phyloP scores from a whole-genome alignment of 441 rosid species.

The Macaranga tanarius region DNA sequence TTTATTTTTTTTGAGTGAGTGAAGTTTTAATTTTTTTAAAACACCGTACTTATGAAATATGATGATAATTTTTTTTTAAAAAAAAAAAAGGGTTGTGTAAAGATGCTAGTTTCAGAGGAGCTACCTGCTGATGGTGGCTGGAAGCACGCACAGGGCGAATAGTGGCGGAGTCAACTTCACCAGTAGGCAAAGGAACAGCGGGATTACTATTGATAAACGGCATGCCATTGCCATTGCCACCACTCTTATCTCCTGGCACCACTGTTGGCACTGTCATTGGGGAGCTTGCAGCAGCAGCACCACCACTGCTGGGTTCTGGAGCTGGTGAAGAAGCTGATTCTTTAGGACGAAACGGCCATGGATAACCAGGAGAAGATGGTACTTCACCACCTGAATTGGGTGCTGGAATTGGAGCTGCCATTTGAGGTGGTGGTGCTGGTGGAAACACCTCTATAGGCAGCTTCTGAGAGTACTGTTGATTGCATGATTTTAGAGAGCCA shows the following conservation, averaged over 20 bases:
- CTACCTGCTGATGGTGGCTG: slow-evolving; percentile 40
- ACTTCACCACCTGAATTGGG: slow-evolving; percentile 60
- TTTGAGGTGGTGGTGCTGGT: slow-evolving; percentile 31
- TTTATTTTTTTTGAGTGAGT: no score
- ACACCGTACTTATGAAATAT: no score
- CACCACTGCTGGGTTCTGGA: slow-evolving; percentile 38
- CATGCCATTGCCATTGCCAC: slow-evolving; percentile 36
- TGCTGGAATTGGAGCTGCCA: slow-evolving; percentile 39
- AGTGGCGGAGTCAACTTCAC: slow-evolving; percentile 85
- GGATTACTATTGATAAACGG: slow-evolving; percentile 91
- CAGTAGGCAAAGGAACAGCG: slow-evolving; percentile 93
- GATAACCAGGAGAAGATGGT: slow-evolving; percentile 67
- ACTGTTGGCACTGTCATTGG: slow-evolving; percentile 39
- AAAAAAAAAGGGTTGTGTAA: no score
- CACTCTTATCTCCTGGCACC: slow-evolving; percentile 51
- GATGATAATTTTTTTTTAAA: no score
- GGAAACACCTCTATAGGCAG: slow-evolving; percentile 57
- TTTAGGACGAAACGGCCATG: slow-evolving; percentile 80
- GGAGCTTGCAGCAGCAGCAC: slow-evolving; percentile 33
- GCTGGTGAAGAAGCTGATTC: slow-evolving; percentile 50
- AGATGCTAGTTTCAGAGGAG: neutral
- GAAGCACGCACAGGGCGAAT: slow-evolving; percentile 70
- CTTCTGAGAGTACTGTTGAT: slow-evolving; percentile 40
- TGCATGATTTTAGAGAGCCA: slow-evolving; percentile 57
- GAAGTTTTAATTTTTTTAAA: no score